Percentiles rank a stretch among this genome's conserved stretches.
Conservation (phyloP, 352 stramenopile genomes). For the Phytophthora boehmeriae region DNA sequence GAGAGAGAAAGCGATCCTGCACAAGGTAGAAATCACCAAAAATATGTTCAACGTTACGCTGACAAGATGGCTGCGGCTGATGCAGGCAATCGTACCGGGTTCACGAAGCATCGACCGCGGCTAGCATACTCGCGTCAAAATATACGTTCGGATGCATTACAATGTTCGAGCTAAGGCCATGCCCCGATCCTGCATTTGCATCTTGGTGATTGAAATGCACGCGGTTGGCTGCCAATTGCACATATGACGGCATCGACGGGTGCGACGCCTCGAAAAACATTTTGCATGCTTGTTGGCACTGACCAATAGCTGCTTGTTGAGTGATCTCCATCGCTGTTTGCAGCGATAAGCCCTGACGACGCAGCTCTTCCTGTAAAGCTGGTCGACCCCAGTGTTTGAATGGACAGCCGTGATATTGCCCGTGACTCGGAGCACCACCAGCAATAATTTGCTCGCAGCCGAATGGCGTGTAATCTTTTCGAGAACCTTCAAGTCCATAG, state of each 20-base stretch:
- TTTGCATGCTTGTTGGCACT: slow-evolving; percentile 50
- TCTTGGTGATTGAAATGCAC: slow-evolving; percentile 6
- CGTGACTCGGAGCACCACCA: slow-evolving; percentile 47
- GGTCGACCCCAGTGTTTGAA: slow-evolving; percentile 75
- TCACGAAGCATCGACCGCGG: not conserved
- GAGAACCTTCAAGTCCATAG: slow-evolving; percentile 81
- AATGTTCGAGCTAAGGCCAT: slow-evolving; percentile 6
- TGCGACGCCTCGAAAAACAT: slow-evolving; percentile 59
- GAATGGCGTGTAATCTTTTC: slow-evolving; percentile 71
- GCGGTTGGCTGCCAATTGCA: slow-evolving; percentile 9
- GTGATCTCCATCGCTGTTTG: slow-evolving; percentile 36
- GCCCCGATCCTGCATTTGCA: not conserved
- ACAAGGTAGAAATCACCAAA: too few species aligned
- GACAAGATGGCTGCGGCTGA: too few species aligned
- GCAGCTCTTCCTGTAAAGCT: slow-evolving; percentile 54
- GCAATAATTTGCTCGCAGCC: slow-evolving; percentile 67
- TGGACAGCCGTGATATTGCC: slow-evolving; percentile 83
- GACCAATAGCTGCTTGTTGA: slow-evolving; percentile 33
- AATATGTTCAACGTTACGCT: too few species aligned
- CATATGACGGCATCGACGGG: slow-evolving; percentile 12
- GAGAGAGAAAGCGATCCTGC: too few species aligned
- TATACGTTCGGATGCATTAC: slow-evolving; percentile 68
- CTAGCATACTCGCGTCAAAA: slow-evolving; percentile 47
- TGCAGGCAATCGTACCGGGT: too few species aligned
- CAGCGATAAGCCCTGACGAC: slow-evolving; percentile 22